Base-by-base conservation (phyloP, 2,329 filamentous ascomycete species). In the Pestalotiopsis sp. region DNA sequence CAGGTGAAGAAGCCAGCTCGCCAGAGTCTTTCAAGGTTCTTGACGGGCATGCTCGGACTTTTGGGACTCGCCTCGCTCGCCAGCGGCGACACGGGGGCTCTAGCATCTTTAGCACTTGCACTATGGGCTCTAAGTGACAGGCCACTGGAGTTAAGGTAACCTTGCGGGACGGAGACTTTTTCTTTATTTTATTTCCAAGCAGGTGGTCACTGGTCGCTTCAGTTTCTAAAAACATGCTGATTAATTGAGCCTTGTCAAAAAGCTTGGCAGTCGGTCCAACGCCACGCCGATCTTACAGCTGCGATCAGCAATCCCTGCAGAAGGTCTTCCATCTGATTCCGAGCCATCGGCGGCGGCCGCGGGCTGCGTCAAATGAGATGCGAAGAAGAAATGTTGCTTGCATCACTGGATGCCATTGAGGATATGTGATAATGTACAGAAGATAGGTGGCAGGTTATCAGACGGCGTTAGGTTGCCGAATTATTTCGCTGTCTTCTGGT, bases 191-290 rank as follows among this genome's bases (percentile, higher is more conserved):
- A 36, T 38, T 39, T 62, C 59, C 31, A 27, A 62, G 41, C n/a
- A 39, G 17, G 20, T 27, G 63, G 65, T 60, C 25, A 17, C 38
- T 9, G 31, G 31, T 36, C 31, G 31, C 31, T 36, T 39, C 39
- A 36, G 61, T 36, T 52, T 39, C 23, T 36, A 23, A 49, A 64
- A 27, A 39, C n/a, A 49, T 45, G 66, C 66, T 67, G 66, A 67
- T 67, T 49, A 67, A 67, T 67, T 67, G 59, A 63, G 56, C 65
- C 65, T 25, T 60, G 65, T 45, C 52, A 60, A 38, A 66, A 67
- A 67, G 65, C 65, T 67, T 62, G 59, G 66, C 66, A 38, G 38
- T 67, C 66, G 66, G 66, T 45, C 66, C 14, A 67, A 67, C 57
- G 58, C 58, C 66, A 62, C 59, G 66, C 66, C 66, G 66, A 67